Conservation (phyloP, 495 filamentous ascomycete genomes). For the Neurospora sp. region DNA sequence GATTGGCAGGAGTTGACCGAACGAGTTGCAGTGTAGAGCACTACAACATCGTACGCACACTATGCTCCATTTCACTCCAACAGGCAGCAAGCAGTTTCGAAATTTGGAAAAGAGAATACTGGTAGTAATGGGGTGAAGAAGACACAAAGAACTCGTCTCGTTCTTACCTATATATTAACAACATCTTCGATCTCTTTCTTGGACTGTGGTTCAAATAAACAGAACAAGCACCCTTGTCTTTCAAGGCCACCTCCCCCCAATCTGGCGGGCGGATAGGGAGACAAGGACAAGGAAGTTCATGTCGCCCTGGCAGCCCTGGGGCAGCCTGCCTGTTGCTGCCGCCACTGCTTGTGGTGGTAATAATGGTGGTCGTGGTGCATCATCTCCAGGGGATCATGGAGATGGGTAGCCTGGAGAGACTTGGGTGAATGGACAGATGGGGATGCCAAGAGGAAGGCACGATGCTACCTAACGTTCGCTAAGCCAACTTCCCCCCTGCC, state of each 20-base stretch:
- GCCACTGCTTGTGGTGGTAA: neutral
- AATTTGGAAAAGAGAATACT: neutral
- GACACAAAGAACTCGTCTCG: neutral
- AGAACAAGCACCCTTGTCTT: neutral
- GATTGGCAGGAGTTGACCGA: neutral
- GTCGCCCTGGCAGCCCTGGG: neutral
- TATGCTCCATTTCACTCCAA: neutral
- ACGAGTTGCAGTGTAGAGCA: neutral
- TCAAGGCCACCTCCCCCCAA: neutral
- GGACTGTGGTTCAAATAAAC: neutral
- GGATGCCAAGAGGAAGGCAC: neutral
- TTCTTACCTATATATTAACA: neutral
- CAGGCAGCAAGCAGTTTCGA: neutral
- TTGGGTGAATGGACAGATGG: neutral
- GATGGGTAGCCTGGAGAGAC: neutral
- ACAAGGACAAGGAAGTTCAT: neutral
- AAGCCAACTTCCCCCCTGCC: neutral
- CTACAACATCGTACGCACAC: neutral
- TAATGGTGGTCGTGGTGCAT: neutral
- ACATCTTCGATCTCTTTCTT: neutral
- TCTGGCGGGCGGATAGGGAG: neutral
- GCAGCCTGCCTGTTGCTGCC: neutral
- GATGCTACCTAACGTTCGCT: neutral
- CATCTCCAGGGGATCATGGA: neutral
- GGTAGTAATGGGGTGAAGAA: neutral